Conservation (phyloP, 2,329 filamentous ascomycete species). For the Phyllosticta capitalensis region DNA sequence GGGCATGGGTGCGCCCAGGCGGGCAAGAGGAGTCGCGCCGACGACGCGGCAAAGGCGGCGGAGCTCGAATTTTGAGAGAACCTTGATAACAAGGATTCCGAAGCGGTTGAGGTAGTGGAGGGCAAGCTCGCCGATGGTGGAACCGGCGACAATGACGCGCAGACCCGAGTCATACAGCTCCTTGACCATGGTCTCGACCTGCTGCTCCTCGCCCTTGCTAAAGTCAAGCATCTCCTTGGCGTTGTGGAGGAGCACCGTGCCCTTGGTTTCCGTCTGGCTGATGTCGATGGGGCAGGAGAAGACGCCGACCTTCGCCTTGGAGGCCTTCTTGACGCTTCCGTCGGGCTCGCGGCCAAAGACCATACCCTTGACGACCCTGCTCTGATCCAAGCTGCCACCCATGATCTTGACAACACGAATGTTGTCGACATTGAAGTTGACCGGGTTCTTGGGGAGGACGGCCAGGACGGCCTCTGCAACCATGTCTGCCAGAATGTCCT, state of each 20-base stretch:
- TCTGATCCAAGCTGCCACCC: conserved; percentile 92
- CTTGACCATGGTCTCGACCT: conserved; percentile 86
- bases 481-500: conserved; percentile 76
- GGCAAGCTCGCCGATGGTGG: conserved; percentile 89
- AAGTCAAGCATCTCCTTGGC: conserved; percentile 98
- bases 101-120: conserved; percentile 97
- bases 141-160: conserved; percentile 82
- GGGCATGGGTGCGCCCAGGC: conserved; percentile 96
- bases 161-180: conserved; percentile 91
- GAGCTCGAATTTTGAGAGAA: conserved; percentile 96
- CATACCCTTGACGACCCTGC: conserved; percentile 93
- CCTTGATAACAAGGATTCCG: conserved; percentile 91
- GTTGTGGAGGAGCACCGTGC: conserved; percentile 91
- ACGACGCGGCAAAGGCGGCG: conserved; percentile 91
- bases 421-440: conserved; percentile 98
- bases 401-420: conserved; percentile 99
- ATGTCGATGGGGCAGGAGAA: conserved; percentile 88
- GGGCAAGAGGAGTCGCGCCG: conserved; percentile 89
- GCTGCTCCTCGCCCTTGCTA: conserved; percentile 89
- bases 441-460: conserved; percentile 89
- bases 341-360: conserved; percentile 96
- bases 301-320: conserved; percentile 90
- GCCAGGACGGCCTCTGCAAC: conserved; percentile 78
- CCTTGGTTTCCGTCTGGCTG: conserved; percentile 97
- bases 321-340: conserved; percentile 76